phyloP scores from a whole-genome alignment of 176 grass and related monocot genomes.

The Avena insularis region DNA sequence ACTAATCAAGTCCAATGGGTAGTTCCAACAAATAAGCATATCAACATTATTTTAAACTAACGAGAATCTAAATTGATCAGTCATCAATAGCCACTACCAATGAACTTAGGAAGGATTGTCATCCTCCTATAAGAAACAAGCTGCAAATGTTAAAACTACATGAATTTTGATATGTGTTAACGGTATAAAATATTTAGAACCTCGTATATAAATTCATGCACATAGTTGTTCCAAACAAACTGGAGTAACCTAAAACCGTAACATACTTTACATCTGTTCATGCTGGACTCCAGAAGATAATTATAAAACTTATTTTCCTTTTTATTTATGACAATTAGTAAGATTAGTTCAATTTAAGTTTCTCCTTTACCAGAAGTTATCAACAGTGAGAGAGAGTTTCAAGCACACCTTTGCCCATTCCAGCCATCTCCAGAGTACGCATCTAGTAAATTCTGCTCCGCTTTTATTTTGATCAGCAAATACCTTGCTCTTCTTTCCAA shows the following conservation, averaged over 20 bases:
- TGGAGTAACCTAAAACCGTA: background rate
- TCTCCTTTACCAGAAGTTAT: background rate
- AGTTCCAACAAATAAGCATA: constrained; percentile 26
- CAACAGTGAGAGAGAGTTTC: constrained; percentile 31
- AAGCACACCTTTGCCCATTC: constrained; percentile 86
- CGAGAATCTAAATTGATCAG: constrained; percentile 14
- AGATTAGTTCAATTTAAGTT: constrained; percentile 33
- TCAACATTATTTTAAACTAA: constrained; percentile 4
- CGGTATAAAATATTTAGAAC: constrained; percentile 1
- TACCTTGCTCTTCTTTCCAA: constrained; percentile 84
- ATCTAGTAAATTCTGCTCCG: constrained; percentile 87
- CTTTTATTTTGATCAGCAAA: constrained; percentile 88
- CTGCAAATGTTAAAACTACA: background rate
- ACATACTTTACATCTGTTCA: background rate
- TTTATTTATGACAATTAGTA: background rate
- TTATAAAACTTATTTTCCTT: background rate
- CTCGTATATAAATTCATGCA: background rate
- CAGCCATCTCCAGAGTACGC: constrained; percentile 97
- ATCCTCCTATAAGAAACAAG: constrained; percentile 34
- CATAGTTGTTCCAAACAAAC: constrained; percentile 21
- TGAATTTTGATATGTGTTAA: constrained; percentile 13
- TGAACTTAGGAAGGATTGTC: constrained; percentile 21
- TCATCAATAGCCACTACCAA: constrained; percentile 8
- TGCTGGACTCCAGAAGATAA: background rate
- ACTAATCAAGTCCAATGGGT: constrained; percentile 7